A percentile compares a stretch with the other conserved stretches of the same genome.
Conservation (phyloP, 1,284 basidiomycete species). For the Inonotus obliquus region DNA sequence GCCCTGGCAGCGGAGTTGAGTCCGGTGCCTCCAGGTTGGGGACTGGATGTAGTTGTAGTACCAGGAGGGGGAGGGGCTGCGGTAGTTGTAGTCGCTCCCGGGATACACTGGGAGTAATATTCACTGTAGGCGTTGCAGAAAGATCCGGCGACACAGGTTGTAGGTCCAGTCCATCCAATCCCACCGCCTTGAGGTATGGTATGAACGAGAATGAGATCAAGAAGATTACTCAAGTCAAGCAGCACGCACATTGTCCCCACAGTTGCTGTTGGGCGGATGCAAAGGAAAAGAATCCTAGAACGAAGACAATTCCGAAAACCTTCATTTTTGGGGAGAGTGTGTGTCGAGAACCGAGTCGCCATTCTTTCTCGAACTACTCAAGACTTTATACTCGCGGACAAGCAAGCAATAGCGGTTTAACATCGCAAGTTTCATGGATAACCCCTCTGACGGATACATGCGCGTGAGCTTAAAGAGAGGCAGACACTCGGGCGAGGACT, state of each 20-base stretch:
- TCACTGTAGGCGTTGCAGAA: constrained; percentile 24
- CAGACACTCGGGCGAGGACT: neutral
- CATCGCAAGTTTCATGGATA: neutral
- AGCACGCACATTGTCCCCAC: neutral
- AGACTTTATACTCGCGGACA: neutral
- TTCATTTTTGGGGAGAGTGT: neutral
- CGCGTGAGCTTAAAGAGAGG: neutral
- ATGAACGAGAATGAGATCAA: neutral
- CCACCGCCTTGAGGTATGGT: constrained; percentile 26
- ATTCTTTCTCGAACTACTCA: neutral
- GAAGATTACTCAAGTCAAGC: neutral
- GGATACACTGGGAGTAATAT: constrained; percentile 33
- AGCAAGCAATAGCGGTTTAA: neutral
- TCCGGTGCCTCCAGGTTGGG: neutral
- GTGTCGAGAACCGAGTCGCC: neutral
- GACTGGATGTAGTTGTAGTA: constrained; percentile 1
- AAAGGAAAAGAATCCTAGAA: neutral
- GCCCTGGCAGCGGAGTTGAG: constrained; percentile 20
- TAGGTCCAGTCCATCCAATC: constrained; percentile 32
- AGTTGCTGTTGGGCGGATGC: neutral
- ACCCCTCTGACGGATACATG: neutral
- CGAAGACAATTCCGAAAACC: neutral
- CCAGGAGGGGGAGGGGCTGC: neutral
- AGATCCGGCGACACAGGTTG: constrained; percentile 30
- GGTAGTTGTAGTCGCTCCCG: constrained; percentile 15